phyloP scores from a whole-genome alignment of 345 rosid genomes.

The Hevea brasiliensis region DNA sequence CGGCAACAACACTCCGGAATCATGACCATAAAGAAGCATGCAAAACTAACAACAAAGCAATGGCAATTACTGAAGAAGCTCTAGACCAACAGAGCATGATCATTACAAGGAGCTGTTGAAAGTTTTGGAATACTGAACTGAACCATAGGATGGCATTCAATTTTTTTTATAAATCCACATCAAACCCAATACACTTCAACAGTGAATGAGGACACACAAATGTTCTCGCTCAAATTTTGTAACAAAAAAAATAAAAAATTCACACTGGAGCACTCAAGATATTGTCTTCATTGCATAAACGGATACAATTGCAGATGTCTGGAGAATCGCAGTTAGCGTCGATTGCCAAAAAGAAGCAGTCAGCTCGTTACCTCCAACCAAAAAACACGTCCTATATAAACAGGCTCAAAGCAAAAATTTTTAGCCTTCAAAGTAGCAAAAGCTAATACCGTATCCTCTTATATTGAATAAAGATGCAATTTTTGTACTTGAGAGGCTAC shows the following conservation, averaged over 20 bases:
- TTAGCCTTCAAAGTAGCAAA: neutral
- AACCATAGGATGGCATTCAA: neutral
- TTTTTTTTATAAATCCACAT: neutral
- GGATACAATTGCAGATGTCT: neutral
- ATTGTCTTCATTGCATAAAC: neutral
- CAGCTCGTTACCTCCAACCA: slow-evolving; percentile 2
- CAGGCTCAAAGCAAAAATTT: neutral
- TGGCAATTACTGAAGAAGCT: neutral
- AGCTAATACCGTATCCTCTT: neutral
- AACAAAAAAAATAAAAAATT: neutral
- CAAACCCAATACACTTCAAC: neutral
- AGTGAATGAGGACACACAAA: neutral
- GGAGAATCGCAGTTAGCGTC: neutral
- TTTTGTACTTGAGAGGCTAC: neutral
- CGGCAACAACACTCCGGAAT: neutral
- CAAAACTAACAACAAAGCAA: neutral
- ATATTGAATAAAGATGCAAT: neutral
- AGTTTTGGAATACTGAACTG: neutral
- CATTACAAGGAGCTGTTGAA: neutral
- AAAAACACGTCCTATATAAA: too few relatives aligned
- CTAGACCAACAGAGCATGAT: neutral
- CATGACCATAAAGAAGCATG: neutral
- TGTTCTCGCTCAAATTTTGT: too few relatives aligned
- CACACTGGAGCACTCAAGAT: neutral
- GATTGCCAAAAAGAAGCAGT: neutral